Percentiles rank a stretch among this genome's conserved stretches.
Evolutionary conservation across 441 rosid genomes (phyloP).

Genomic region (Metrosideros polymorpha): DNA sequence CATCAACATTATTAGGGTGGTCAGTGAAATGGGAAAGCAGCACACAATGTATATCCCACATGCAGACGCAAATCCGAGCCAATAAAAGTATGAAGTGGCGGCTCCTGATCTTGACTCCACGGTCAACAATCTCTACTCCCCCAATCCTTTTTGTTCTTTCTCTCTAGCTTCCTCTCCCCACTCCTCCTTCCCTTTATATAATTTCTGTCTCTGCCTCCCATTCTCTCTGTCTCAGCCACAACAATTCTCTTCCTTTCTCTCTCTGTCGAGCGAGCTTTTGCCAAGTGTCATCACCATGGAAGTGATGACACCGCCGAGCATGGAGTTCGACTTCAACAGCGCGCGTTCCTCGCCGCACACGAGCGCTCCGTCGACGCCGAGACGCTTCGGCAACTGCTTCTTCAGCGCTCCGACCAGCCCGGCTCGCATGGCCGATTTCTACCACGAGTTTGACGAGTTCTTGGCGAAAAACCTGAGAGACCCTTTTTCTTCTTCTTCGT

Average conservation of each 20-base stretch:
- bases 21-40: neutral
- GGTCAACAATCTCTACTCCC: conserved; percentile 21
- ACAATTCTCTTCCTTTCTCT: neutral
- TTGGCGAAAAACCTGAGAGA: neutral
- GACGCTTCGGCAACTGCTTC: conserved; percentile 38
- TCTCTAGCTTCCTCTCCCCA: neutral
- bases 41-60: neutral
- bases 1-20: neutral
- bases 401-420: conserved; percentile 83
- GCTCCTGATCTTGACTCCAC: conserved; percentile 9
- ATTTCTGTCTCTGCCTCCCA: neutral
- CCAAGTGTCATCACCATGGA: conserved; percentile 13
- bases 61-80: neutral
- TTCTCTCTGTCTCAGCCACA: neutral
- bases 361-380: conserved; percentile 67
- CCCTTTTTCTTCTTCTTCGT: neutral
- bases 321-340: conserved; percentile 51
- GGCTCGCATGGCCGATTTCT: conserved; percentile 38
- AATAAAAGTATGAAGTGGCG: conserved; percentile 29
- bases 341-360: conserved; percentile 27
- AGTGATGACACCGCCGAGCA: conserved; percentile 25
- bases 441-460: conserved; percentile 27
- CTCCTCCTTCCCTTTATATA: neutral
- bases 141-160: neutral
- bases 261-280: neutral